phyloP scores from a whole-genome alignment of 768 basidiomycete species.

The Podaxis mareebaensis region DNA sequence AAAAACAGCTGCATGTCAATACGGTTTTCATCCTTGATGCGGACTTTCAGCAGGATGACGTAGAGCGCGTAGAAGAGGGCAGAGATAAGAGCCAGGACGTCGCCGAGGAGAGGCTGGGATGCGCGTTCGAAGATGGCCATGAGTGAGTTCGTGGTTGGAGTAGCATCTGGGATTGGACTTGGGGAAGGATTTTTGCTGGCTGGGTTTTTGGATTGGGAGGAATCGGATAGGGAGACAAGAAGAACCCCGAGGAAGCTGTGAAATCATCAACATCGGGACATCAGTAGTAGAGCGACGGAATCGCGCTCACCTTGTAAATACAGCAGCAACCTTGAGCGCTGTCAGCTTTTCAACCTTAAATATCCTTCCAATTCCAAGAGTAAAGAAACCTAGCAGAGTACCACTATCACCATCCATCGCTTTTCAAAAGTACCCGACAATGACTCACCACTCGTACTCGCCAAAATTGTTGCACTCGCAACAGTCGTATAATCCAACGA shows the following conservation, averaged over 20 bases:
- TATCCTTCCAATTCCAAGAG: constrained; percentile 78
- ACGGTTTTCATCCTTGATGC: constrained; percentile 76
- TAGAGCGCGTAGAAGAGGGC: constrained; percentile 89
- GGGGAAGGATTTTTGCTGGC: constrained; percentile 12
- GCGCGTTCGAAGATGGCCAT: constrained; percentile 41
- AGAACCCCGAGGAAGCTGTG: constrained; percentile 67
- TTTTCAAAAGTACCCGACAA: neutral
- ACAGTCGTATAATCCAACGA: constrained; percentile 87
- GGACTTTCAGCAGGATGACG: constrained; percentile 86
- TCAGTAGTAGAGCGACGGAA: neutral
- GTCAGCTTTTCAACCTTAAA: constrained; percentile 82
- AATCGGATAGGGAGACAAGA: constrained; percentile 89
- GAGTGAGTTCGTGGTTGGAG: constrained; percentile 19
- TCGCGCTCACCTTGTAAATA: constrained; percentile 66
- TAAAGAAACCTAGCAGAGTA: constrained; percentile 80
- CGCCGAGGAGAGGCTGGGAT: constrained; percentile 46
- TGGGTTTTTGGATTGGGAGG: constrained; percentile 32
- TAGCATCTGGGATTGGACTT: constrained; percentile 21
- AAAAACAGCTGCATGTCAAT: constrained; percentile 95
- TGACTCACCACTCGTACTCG: constrained; percentile 81
- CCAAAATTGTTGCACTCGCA: constrained; percentile 89
- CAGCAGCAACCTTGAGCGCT: constrained; percentile 71
- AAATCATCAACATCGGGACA: neutral
- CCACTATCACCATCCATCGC: neutral
- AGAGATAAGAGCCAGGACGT: constrained; percentile 81